Conservation (phyloP, 1,284 basidiomycete genomes). For the Cutaneotrichosporon daszewskae region DNA sequence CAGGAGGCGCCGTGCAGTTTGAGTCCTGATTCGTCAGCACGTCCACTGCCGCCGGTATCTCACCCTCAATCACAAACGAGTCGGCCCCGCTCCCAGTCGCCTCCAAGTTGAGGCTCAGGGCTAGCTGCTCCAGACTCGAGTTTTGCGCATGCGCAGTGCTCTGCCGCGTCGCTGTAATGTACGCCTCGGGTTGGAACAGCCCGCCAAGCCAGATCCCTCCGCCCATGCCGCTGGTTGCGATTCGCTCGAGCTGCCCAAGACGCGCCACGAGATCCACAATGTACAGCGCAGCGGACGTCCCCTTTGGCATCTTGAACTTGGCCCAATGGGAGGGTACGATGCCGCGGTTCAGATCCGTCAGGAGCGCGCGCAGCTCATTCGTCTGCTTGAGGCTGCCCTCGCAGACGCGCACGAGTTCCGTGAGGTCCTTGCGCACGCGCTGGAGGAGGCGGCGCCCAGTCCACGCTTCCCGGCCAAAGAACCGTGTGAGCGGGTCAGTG, state of each 20-base stretch:
- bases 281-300: conserved; percentile 75
- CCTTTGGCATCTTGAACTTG: conserved; percentile 76
- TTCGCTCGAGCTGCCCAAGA: conserved; percentile 70
- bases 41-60: conserved; percentile 28
- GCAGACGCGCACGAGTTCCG: conserved; percentile 75
- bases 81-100: conserved; percentile 61
- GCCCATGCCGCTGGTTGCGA: conserved; percentile 52
- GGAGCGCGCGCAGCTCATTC: conserved; percentile 79
- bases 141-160: conserved; percentile 82
- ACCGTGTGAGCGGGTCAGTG: conserved; percentile 70
- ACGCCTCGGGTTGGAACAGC: conserved; percentile 91
- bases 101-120: conserved; percentile 71
- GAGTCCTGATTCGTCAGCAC: conserved; percentile 57
- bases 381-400: conserved; percentile 85
- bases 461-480: conserved; percentile 80
- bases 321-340: conserved; percentile 83
- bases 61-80: conserved; percentile 80
- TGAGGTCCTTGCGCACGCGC: conserved; percentile 72
- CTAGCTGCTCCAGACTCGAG: conserved; percentile 85
- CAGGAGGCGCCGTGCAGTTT: conserved; percentile 79
- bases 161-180: conserved; percentile 88
- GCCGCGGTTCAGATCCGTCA: conserved; percentile 82
- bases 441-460: conserved; percentile 70
- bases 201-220: conserved; percentile 75
- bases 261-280: conserved; percentile 74